phyloP scores from a whole-genome alignment of 768 basidiomycete genomes.

The Phaeotremella fagi region DNA sequence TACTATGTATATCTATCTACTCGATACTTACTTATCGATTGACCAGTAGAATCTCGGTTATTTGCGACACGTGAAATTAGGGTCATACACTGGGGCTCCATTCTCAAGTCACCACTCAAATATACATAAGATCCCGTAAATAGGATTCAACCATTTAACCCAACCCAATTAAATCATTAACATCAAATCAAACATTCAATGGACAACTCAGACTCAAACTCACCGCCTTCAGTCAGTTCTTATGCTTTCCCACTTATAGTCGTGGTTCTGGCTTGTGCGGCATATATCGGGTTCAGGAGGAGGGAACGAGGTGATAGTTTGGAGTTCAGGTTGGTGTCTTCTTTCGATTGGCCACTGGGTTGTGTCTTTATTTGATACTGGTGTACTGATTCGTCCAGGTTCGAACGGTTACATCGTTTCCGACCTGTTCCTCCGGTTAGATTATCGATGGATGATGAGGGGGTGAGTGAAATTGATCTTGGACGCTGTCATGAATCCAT shows the following conservation, averaged over 20 bases:
- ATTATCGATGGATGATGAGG: constrained; percentile 15
- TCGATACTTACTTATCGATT: too few relatives aligned
- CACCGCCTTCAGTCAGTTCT: constrained; percentile 19
- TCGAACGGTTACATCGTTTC: too few relatives aligned
- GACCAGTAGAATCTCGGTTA: too few relatives aligned
- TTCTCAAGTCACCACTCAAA: too few relatives aligned
- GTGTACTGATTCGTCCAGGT: too few relatives aligned
- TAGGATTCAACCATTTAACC: not conserved
- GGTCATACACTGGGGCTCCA: too few relatives aligned
- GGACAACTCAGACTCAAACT: not conserved
- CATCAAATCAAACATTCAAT: not conserved
- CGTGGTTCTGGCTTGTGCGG: constrained; percentile 22
- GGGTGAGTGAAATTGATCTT: constrained; percentile 8
- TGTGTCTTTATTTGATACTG: too few relatives aligned
- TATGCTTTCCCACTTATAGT: constrained; percentile 30
- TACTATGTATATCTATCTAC: too few relatives aligned
- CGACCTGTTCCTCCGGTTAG: not conserved
- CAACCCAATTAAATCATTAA: too few relatives aligned
- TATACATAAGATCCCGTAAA: too few relatives aligned
- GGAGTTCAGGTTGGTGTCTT: constrained; percentile 1
- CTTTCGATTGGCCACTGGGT: too few relatives aligned
- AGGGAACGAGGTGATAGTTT: not conserved
- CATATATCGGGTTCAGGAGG: constrained; percentile 20
- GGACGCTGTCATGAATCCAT: not conserved
- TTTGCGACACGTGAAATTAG: too few relatives aligned